Evolutionary conservation across 441 rosid genomes (phyloP), one percentile per base, ranked within the genome.

Genomic region (Jatropha podagrica): DNA sequence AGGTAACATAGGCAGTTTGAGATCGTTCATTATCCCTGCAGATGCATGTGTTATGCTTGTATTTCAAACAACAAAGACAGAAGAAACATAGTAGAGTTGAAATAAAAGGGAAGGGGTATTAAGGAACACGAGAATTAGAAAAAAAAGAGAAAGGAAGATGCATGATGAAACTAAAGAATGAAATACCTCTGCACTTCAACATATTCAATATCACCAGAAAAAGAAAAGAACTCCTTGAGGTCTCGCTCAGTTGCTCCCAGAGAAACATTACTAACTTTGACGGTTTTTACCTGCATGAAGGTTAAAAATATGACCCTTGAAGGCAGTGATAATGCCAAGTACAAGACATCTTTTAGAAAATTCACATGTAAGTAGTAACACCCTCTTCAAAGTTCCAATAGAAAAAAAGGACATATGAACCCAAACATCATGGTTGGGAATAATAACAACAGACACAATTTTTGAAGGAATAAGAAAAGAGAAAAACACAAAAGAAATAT

Each of bases 181-280:
- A 65, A 82, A 59, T 62, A 95, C 98, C 96, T 84, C 68, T 67
- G 83, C 82, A 85, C 81, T 77, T 92, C 98, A 60, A 92, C 92
- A 83, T 92, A 89, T 76, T 81, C 83, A 72, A 95, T 92, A 55
- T 91, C 94, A 54, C 97, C 98, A 44, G 98, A 92, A 76, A 91
- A 92, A 48, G 97, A 95, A 71, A 92, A 95, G 80, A 95, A 95
- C 81, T 95, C 97, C 80, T 86, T 86, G 77, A 95, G 83, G 81
- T 91, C 97, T 76, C 86, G 74, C 82, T 92, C 91, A 14, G 89
- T 83, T 72, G 92, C 92, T 81, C 83, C 83, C 7, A 90, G 62
- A 73, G 98, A 92, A 83, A 95, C 89, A 67, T 91, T 92, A 84
- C 89, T 85, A 40, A 95, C 95, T 85, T 91, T 91, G 46, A 94